phyloP scores from a whole-genome alignment of 768 basidiomycete genomes.

The Phlegmacium glaucopus region DNA sequence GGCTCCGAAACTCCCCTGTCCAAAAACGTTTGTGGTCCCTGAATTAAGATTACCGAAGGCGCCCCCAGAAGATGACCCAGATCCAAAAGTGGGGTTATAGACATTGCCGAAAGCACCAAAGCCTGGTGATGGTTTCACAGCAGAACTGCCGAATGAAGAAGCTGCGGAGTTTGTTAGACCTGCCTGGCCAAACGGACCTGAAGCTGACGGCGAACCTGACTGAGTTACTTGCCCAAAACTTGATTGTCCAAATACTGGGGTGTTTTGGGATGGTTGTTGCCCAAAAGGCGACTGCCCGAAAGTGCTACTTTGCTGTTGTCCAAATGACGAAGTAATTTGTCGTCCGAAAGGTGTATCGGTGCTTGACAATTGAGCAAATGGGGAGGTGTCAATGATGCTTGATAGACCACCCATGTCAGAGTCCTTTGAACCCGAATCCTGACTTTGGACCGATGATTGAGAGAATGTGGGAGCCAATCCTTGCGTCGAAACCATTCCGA shows the following conservation, averaged over 20 bases:
- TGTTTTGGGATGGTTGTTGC: constrained; percentile 6
- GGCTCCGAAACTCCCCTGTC: constrained; percentile 25
- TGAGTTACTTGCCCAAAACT: constrained; percentile 24
- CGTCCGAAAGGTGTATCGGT: constrained; percentile 23
- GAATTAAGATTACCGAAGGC: constrained; percentile 18
- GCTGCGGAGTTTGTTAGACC: constrained; percentile 17
- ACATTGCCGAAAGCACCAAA: constrained; percentile 22
- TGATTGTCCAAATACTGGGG: constrained; percentile 30
- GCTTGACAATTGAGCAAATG: constrained; percentile 5
- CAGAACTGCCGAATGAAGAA: constrained; percentile 19
- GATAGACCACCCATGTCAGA: constrained; percentile 21
- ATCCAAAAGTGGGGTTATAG: constrained; percentile 8
- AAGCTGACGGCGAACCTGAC: constrained; percentile 15
- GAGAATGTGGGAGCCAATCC: constrained; percentile 9
- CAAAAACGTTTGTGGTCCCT: constrained; percentile 20
- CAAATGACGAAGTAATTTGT: constrained; percentile 20
- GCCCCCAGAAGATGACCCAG: constrained; percentile 4
- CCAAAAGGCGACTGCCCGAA: constrained; percentile 23
- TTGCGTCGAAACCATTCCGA: constrained; percentile 44
- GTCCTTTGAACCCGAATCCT: constrained; percentile 14
- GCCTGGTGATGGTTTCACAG: constrained; percentile 14
- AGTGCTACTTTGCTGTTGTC: constrained; percentile 13
- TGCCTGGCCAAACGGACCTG: constrained; percentile 21
- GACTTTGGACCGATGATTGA: constrained; percentile 4
- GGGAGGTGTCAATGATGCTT: constrained; percentile 2